Base-by-base conservation (phyloP, 73 alveolate species). In the Uronychia setigera region DNA sequence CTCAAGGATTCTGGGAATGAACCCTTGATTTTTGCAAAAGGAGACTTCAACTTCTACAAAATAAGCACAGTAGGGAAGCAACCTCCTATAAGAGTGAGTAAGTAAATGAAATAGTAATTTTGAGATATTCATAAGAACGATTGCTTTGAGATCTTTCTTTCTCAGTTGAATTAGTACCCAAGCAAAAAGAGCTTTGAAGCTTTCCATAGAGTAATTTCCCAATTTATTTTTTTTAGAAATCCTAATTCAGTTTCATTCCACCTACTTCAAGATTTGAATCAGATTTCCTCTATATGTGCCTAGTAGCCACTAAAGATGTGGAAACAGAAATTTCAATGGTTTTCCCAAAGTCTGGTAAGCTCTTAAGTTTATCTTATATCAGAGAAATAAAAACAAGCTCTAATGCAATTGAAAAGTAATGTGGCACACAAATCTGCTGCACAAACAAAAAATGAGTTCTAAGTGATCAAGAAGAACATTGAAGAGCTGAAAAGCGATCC, bases 391-490 rank as follows among this genome's bases (percentile, higher is more conserved):
- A 46, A 46, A 19, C n/a, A 5, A 11, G 5, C 67, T 5, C 19
- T 46, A 19, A 46, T 46, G 67, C 67, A 46, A 46, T 19, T 46
- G 67, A 46, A 46, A 19, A 46, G 67, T 19, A 46, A 46, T 19
- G 67, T 46, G 67, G 67, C 67, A 11, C 67, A 46, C 67, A 46
- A 46, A 46, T 46, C 67, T 11, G 67, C 67, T 46, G 67, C 67
- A 5, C 67, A 46, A 46, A 46, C 67, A 5, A 46, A 46, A 46
- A 46, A 46, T 19, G 67, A 46, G n/a, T 46, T 46, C 67, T 11
- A 11, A 5, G 19, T 46, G 67, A 46, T 46, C 67, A 46, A 46
- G 19, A 46, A 46, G 67, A 46, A 46, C 67, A 46, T 46, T 19
- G 67, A 46, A 19, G 67, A 46, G 67, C 67, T 46, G n/a, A 46